phyloP scores from a whole-genome alignment of 2,329 filamentous ascomycete species.

The Penicillium thymicola region DNA sequence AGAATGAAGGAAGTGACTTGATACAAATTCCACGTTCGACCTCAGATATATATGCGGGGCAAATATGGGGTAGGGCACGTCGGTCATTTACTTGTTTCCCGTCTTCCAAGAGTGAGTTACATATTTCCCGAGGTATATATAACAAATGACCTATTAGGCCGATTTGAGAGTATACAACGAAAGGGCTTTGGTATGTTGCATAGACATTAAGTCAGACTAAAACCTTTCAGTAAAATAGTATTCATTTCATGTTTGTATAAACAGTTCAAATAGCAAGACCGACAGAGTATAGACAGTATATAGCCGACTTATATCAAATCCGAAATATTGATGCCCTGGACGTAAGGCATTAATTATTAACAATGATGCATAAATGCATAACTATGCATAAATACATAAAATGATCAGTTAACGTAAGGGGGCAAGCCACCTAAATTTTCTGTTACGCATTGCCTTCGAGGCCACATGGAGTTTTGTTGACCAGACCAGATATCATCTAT shows the following conservation, averaged over 20 bases:
- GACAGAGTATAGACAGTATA: not conserved
- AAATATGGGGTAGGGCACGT: not conserved
- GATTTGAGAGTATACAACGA: not conserved
- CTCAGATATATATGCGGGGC: slow-evolving; percentile 2
- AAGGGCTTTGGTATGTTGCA: not conserved
- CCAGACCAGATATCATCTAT: not conserved
- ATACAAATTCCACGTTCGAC: not conserved
- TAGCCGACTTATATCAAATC: not conserved
- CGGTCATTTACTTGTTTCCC: not conserved
- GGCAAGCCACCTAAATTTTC: not conserved
- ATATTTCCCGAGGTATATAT: not conserved
- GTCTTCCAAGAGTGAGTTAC: not conserved
- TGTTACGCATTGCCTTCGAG: not conserved
- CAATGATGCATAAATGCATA: not conserved
- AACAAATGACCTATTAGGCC: not conserved
- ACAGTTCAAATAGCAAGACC: not conserved
- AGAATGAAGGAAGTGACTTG: not conserved
- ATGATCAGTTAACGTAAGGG: not conserved
- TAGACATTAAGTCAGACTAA: not conserved
- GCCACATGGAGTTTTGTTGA: not conserved
- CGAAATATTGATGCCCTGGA: not conserved
- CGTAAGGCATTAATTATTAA: not conserved
- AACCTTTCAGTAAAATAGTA: too few species aligned
- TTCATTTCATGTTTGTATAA: not conserved
- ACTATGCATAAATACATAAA: not conserved